Conservation (phyloP, 768 basidiomycete species). For the Rhodotorula graminis region DNA sequence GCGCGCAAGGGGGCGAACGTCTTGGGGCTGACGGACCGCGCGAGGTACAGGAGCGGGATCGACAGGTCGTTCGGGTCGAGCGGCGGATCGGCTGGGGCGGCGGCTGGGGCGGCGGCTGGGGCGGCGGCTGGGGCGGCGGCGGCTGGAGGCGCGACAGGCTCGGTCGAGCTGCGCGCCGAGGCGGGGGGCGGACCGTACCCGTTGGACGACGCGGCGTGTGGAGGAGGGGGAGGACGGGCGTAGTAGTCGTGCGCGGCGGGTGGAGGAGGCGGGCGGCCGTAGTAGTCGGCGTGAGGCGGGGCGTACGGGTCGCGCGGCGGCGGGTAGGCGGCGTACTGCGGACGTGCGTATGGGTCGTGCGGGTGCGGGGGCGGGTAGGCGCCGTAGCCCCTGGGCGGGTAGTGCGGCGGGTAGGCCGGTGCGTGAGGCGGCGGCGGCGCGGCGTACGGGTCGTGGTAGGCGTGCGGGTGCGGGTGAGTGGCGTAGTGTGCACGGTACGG, state of each 20-base stretch:
- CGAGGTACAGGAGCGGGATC: constrained; percentile 32
- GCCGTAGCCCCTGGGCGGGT: not conserved
- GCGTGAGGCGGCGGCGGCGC: not conserved
- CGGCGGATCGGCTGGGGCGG: too few relatives aligned
- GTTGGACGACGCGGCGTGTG: not conserved
- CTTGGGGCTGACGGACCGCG: constrained; percentile 14
- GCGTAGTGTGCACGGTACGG: not conserved
- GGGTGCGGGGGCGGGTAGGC: not conserved
- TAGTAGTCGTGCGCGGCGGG: not conserved
- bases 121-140: too few relatives aligned
- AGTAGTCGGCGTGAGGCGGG: constrained; percentile 6
- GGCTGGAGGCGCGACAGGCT: not conserved
- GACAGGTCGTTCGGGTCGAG: constrained; percentile 26
- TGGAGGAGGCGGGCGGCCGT: not conserved
- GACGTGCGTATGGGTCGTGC: not conserved
- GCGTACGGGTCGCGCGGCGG: not conserved
- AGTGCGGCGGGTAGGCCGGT: not conserved
- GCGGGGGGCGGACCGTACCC: not conserved
- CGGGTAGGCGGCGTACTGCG: constrained; percentile 3
- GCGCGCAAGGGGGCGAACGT: constrained; percentile 10
- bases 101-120: too few relatives aligned
- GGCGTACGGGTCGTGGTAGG: not conserved
- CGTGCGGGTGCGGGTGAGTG: too few relatives aligned
- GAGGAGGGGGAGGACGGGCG: not conserved
- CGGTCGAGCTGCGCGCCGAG: not conserved